Percentiles rank a stretch among this genome's conserved stretches.
Conservation (phyloP, 2,329 filamentous ascomycete genomes). For the Aureobasidium lini region DNA sequence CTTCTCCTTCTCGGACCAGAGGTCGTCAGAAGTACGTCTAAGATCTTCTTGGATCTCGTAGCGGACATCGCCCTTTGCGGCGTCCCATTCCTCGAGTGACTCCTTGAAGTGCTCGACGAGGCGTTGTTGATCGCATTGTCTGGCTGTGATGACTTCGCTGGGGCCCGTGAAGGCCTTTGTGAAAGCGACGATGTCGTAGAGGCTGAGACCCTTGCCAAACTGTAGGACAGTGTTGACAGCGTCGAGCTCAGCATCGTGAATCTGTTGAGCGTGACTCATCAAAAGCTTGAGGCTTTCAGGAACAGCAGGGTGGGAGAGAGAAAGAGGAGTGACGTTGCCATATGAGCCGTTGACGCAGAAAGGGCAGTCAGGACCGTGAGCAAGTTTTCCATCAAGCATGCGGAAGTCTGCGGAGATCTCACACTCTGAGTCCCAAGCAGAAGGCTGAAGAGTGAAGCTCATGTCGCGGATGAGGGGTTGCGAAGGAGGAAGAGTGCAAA, state of each 20-base stretch:
- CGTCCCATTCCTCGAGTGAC: conserved; percentile 6
- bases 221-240: not conserved
- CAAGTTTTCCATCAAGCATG: conserved; percentile 6
- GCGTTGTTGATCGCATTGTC: conserved; percentile 2
- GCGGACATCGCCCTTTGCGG: not conserved
- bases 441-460: conserved; percentile 12
- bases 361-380: conserved; percentile 9
- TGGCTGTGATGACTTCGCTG: conserved; percentile 4
- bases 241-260: conserved; percentile 9
- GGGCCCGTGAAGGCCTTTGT: conserved; percentile 4
- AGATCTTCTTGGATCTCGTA: conserved; percentile 4
- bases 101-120: conserved; percentile 10
- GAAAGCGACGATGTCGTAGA: conserved; percentile 7
- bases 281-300: conserved; percentile 5
- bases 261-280: conserved; percentile 5
- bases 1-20: conserved; percentile 10
- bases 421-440: conserved; percentile 1
- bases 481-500: not conserved
- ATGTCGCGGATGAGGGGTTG: conserved; percentile 12
- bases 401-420: conserved; percentile 9
- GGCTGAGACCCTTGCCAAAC: conserved; percentile 5
- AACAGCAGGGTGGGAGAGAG: conserved; percentile 4
- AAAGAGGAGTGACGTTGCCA: conserved; percentile 1
- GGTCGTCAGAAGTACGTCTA: not conserved
- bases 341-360: conserved; percentile 8